A percentile compares a stretch with the other conserved stretches of the same genome.
phyloP scores from a whole-genome alignment of 768 basidiomycete species.

The Lentinula detonsa region DNA sequence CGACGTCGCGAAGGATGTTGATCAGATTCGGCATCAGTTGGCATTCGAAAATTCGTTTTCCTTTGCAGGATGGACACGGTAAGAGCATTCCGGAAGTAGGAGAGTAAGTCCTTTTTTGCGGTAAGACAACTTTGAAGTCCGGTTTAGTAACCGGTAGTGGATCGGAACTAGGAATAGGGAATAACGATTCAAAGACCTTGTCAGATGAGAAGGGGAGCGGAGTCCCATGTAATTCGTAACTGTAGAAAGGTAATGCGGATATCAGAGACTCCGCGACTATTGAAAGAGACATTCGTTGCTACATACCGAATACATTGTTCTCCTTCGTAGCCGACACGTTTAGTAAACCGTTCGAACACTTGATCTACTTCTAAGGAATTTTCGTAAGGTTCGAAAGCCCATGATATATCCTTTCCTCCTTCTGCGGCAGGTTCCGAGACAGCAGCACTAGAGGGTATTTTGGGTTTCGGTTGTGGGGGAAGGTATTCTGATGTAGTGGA shows the following conservation, averaged over 20 bases:
- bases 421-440: conserved; percentile 37
- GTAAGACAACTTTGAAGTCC: conserved; percentile 48
- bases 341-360: conserved; percentile 81
- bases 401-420: conserved; percentile 37
- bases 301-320: conserved; percentile 85
- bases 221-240: conserved; percentile 82
- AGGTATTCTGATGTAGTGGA: conserved; percentile 73
- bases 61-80: conserved; percentile 60
- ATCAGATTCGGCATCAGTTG: conserved; percentile 95
- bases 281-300: background rate
- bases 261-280: background rate
- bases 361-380: conserved; percentile 75
- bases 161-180: conserved; percentile 44
- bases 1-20: conserved; percentile 49
- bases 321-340: conserved; percentile 61
- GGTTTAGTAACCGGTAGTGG: conserved; percentile 54
- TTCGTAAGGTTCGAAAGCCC: conserved; percentile 76
- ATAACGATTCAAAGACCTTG: conserved; percentile 63
- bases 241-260: conserved; percentile 20
- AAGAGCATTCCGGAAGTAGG: conserved; percentile 40
- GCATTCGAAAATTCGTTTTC: conserved; percentile 77
- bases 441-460: conserved; percentile 34
- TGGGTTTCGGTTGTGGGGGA: conserved; percentile 47
- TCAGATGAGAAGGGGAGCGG: conserved; percentile 88
- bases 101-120: conserved; percentile 48